phyloP scores from a whole-genome alignment of 2,329 filamentous ascomycete species.

The Teratosphaeria viscida region DNA sequence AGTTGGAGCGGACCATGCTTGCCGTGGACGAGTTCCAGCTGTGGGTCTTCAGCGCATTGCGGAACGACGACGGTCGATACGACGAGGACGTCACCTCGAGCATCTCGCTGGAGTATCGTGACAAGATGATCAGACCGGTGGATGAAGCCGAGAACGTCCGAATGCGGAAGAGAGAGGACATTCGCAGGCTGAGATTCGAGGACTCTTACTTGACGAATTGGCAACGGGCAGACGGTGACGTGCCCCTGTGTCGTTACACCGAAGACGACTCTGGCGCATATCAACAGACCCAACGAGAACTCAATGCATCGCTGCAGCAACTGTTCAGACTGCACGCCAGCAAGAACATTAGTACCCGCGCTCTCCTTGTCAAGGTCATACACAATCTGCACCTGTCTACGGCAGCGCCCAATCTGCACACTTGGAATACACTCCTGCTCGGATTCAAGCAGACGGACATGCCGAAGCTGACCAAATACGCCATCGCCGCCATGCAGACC shows the following conservation, averaged over 20 bases:
- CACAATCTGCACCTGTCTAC: conserved; percentile 57
- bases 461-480: conserved; percentile 19
- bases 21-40: conserved; percentile 32
- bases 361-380: conserved; percentile 32
- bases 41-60: conserved; percentile 21
- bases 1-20: conserved; percentile 32
- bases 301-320: conserved; percentile 15
- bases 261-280: conserved; percentile 31
- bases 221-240: conserved; percentile 4
- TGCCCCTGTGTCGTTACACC: conserved; percentile 20
- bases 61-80: not conserved
- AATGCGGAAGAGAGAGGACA: conserved; percentile 1
- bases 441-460: conserved; percentile 40
- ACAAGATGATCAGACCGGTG: conserved; percentile 3
- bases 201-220: conserved; percentile 2
- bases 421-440: conserved; percentile 61
- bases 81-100: conserved; percentile 7
- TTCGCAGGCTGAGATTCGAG: not conserved
- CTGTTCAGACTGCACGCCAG: conserved; percentile 16
- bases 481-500: conserved; percentile 20
- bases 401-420: conserved; percentile 53
- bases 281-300: conserved; percentile 11
- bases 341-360: conserved; percentile 7
- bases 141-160: not conserved
- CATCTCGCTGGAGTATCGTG: conserved; percentile 17